phyloP scores from a whole-genome alignment of 1,284 basidiomycete species.

The Cutaneotrichosporon curvatum region DNA sequence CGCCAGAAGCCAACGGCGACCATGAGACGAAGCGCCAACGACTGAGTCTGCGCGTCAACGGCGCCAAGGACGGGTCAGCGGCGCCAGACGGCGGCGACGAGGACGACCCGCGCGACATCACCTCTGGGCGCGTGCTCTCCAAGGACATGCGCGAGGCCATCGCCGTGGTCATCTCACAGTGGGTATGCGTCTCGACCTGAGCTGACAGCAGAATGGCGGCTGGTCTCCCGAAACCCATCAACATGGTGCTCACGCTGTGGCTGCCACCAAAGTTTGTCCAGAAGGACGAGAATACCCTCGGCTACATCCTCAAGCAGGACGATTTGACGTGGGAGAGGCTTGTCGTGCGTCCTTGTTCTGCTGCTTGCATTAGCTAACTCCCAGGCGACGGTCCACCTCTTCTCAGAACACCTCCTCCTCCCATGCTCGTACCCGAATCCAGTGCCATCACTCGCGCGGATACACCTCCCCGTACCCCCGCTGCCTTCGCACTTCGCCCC shows the following conservation, averaged over 20 bases:
- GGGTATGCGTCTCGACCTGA: constrained; percentile 7
- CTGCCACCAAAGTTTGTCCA: constrained; percentile 34
- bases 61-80: constrained; percentile 5
- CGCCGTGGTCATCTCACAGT: constrained; percentile 30
- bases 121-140: constrained; percentile 15
- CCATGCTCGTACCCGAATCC: constrained; percentile 41
- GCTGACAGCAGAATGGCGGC: constrained; percentile 30
- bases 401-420: constrained; percentile 35
- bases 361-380: neutral
- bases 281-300: constrained; percentile 39
- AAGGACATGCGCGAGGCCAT: constrained; percentile 30
- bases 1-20: constrained; percentile 2
- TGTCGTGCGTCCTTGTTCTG: constrained; percentile 20
- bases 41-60: constrained; percentile 3
- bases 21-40: constrained; percentile 14
- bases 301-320: constrained; percentile 28
- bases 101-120: no score
- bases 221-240: constrained; percentile 32
- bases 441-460: constrained; percentile 30
- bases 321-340: constrained; percentile 35
- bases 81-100: constrained; percentile 1
- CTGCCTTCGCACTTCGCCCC: constrained; percentile 35
- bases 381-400: constrained; percentile 35
- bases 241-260: constrained; percentile 29
- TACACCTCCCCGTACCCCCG: constrained; percentile 34